Evolutionary conservation across 208 protist genomes (phyloP), one percentile per base, ranked within the genome.

Genomic region (Trypanosoma scelopori): DNA sequence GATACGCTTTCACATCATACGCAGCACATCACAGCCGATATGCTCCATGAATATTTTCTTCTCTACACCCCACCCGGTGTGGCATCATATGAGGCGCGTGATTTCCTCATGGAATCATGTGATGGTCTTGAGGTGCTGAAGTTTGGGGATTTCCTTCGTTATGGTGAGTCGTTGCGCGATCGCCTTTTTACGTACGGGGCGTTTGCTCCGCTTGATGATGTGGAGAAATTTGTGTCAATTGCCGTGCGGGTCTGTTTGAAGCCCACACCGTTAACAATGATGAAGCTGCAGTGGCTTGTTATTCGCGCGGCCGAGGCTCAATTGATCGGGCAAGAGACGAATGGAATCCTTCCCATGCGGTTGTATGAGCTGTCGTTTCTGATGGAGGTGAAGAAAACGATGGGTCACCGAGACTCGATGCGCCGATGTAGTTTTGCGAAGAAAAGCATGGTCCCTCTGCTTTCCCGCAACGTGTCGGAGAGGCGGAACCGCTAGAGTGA

Each of bases 291-390:
- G 22, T 27, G 72, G 43, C 63, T 61, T 0, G 69, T 89, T 27
- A 55, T 91, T 35, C 74, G 74, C 25, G 56, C 71, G 18, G 56
- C 55, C 18, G 55, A 77, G 13, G 60, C 75, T 28, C 78, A 86
- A 52, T 41, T 56, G 35, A n/a, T 18, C n/a, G 65, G 64, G 5
- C 42, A 70, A 43, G 28, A 58, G n/a, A 25, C 45, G 2, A 20
- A 45, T 25, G 55, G 48, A 37, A 41, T 64, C 3, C 39, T 67
- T 0, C 71, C 70, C 0, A 66, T 91, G 42, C 76, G 84, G 50
- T 51, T 87, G n/a, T 91, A 91, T 65, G 87, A 91, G 62, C 55
- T 79, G n/a, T 28, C 76, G 16, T 93, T 91, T 56, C 64, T 93
- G 0, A 67, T 76, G 3, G 67, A 82, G 28, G 30, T 61, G 22